Percentiles rank a stretch among this genome's conserved stretches.
Conservation (phyloP, 805 yeast genomes). For the Komagataella mondaviorum region DNA sequence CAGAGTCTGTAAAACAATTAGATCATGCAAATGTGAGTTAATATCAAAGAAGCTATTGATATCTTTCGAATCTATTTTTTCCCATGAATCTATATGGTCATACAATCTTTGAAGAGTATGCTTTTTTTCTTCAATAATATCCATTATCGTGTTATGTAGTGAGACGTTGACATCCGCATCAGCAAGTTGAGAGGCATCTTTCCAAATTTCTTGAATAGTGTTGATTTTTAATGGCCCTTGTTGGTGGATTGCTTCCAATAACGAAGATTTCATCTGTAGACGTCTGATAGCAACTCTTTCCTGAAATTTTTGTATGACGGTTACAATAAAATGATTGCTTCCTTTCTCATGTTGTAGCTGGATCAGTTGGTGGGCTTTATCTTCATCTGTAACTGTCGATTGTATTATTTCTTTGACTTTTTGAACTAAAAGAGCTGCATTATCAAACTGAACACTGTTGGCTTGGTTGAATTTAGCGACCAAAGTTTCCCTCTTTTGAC, state of each 20-base stretch:
- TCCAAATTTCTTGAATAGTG: neutral
- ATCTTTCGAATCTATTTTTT: neutral
- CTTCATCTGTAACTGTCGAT: neutral
- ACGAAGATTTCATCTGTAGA: neutral
- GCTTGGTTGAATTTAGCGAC: neutral
- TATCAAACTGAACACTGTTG: neutral
- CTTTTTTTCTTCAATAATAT: neutral
- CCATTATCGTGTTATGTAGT: neutral
- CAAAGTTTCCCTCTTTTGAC: neutral
- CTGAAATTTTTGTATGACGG: neutral
- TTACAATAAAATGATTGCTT: neutral
- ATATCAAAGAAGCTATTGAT: neutral
- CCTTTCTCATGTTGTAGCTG: neutral
- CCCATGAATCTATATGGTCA: neutral
- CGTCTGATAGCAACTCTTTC: neutral
- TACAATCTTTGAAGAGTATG: neutral
- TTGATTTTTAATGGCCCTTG: neutral
- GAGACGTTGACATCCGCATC: neutral
- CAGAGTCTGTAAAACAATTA: constrained; percentile 18
- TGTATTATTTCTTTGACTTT: neutral
- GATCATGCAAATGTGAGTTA: constrained; percentile 5
- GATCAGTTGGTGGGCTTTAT: neutral
- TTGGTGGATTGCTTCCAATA: neutral
- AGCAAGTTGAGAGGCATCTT: neutral
- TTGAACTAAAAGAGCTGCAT: neutral